phyloP scores from a whole-genome alignment of 129 eudicot species.

The Flaveria sonorensis region DNA sequence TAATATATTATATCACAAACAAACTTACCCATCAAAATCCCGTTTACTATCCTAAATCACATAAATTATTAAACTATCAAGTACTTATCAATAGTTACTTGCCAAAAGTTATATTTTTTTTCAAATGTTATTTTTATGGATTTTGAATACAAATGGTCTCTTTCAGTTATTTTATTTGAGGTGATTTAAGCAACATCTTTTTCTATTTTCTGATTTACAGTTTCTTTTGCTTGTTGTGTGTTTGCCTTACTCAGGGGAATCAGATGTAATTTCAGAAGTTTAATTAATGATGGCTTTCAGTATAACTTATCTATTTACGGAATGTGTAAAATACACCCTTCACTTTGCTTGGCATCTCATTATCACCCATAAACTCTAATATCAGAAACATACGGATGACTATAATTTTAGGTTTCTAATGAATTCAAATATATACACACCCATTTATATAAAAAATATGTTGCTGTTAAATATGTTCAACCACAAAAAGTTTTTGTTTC shows the following conservation, averaged over 20 bases:
- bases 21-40: too few species aligned
- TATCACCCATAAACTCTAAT: background rate
- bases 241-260: constrained; percentile 31
- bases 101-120: background rate
- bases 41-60: background rate
- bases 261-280: constrained; percentile 26
- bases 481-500: too few species aligned
- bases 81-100: background rate
- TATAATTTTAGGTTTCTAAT: background rate
- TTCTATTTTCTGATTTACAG: constrained; percentile 30
- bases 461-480: background rate
- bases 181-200: constrained; percentile 40
- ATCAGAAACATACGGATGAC: background rate
- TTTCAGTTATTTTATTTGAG: constrained; percentile 28
- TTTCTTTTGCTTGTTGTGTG: constrained; percentile 33
- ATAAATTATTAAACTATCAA: background rate
- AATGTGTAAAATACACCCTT: constrained; percentile 12
- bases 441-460: background rate
- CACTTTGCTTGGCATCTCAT: constrained; percentile 13
- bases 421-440: too few species aligned
- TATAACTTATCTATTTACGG: background rate
- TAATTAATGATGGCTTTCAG: constrained; percentile 22
- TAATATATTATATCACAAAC: too few species aligned
- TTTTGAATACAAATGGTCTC: constrained; percentile 23
- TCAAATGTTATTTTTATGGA: background rate